A percentile compares a stretch with the other conserved stretches of the same genome.
Evolutionary conservation across 768 basidiomycete genomes (phyloP).

Genomic region (Tricholomella constricta): DNA sequence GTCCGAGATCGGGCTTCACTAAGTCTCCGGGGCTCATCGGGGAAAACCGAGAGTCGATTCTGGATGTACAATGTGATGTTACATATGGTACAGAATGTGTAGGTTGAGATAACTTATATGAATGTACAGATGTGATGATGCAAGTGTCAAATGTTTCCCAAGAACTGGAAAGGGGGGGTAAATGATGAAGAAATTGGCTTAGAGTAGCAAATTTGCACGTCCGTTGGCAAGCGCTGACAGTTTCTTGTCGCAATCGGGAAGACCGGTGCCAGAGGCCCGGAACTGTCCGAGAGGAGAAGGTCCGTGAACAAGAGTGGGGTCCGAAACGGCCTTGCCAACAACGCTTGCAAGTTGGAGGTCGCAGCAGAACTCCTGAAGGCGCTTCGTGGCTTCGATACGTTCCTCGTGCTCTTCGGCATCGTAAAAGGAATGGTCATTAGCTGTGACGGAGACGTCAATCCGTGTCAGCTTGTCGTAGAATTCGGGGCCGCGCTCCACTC

Average conservation of each 20-base stretch:
- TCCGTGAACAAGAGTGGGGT: constrained; percentile 9
- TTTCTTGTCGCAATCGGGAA: constrained; percentile 6
- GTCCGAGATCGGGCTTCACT: too few relatives aligned
- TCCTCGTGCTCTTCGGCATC: constrained; percentile 42
- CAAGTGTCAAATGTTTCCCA: not conserved
- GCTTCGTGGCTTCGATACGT: constrained; percentile 39
- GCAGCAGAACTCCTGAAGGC: constrained; percentile 50
- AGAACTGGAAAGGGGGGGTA: not conserved
- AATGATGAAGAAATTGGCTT: not conserved
- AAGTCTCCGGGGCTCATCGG: not conserved
- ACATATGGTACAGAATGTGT: constrained; percentile 10
- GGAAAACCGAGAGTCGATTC: not conserved
- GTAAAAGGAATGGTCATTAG: constrained; percentile 29
- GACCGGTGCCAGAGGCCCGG: constrained; percentile 1
- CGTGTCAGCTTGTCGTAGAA: constrained; percentile 52
- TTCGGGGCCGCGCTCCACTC: constrained; percentile 47
- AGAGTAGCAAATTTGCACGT: constrained; percentile 5
- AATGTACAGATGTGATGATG: constrained; percentile 6
- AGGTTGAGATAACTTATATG: constrained; percentile 11
- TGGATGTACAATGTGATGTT: constrained; percentile 1
- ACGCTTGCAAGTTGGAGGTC: constrained; percentile 46
- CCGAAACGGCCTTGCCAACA: constrained; percentile 27
- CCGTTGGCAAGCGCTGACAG: not conserved
- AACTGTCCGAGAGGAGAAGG: constrained; percentile 11
- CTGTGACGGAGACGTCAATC: constrained; percentile 52